A percentile compares a stretch with the other conserved stretches of the same genome.
These are phyloP conservation scores for Escovopsis sp. DNA, from an alignment of 2,329 filamentous ascomycete species.

Conservation along the genomic window DNA sequence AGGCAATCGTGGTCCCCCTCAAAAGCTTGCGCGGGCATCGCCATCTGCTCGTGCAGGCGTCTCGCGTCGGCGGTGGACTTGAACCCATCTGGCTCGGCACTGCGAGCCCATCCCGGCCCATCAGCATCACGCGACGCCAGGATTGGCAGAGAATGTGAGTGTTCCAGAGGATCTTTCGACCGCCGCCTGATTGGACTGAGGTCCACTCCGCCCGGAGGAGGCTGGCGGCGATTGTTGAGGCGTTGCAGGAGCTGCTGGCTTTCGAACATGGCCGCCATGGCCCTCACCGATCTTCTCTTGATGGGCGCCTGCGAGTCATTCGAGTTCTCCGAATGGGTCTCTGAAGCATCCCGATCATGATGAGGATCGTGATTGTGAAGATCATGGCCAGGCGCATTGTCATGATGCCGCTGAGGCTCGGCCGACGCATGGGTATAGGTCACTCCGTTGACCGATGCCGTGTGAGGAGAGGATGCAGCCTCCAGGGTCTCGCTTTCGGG, in stretches of 20 bases:
- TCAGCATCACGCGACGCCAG: not conserved
- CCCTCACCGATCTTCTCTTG: slow-evolving; percentile 26
- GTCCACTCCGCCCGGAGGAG: not conserved
- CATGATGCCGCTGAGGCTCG: not conserved
- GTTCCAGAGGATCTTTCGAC: not conserved
- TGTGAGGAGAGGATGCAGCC: too few relatives aligned
- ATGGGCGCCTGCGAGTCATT: slow-evolving; percentile 9
- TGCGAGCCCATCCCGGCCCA: slow-evolving; percentile 1
- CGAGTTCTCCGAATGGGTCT: slow-evolving; percentile 3
- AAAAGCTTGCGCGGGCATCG: slow-evolving; percentile 21
- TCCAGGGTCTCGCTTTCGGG: not conserved
- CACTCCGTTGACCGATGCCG: not conserved
- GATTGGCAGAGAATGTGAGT: not conserved
- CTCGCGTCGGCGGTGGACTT: slow-evolving; percentile 6
- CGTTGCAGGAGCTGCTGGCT: slow-evolving; percentile 9
- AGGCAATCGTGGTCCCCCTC: slow-evolving; percentile 23
- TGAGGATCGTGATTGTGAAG: too few relatives aligned
- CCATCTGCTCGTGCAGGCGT: slow-evolving; percentile 22
- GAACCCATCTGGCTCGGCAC: not conserved
- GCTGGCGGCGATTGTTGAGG: not conserved
- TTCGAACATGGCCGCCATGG: slow-evolving; percentile 40
- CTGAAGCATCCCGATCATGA: not conserved
- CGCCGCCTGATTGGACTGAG: not conserved
- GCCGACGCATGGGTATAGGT: not conserved
- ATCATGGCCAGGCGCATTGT: not conserved